Percentiles rank a stretch among this genome's conserved stretches.
Evolutionary conservation across 768 basidiomycete species (phyloP).

Genomic region (Kwoniella pini): DNA sequence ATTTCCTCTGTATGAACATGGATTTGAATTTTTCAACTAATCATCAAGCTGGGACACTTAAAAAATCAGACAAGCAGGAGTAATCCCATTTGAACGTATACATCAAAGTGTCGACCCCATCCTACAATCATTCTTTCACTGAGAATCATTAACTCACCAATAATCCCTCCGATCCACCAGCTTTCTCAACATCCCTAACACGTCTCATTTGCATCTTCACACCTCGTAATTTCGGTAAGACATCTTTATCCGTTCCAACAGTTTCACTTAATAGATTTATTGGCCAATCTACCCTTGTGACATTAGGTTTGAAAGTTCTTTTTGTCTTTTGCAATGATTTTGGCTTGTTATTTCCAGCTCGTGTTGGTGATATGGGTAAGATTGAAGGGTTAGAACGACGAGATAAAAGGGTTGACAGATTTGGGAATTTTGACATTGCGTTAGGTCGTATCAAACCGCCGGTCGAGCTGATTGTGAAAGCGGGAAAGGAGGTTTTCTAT

Average conservation of each 20-base stretch:
- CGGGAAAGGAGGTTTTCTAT: neutral
- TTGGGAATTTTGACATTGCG: constrained; percentile 1
- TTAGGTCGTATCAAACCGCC: neutral
- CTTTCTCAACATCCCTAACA: constrained; percentile 49
- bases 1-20: too few species aligned
- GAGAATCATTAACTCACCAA: constrained; percentile 34
- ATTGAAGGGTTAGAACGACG: constrained; percentile 47
- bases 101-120: too few species aligned
- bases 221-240: constrained; percentile 31
- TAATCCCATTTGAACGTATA: too few species aligned
- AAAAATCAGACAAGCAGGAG: too few species aligned
- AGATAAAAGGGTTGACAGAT: constrained; percentile 12
- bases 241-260: neutral
- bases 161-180: constrained; percentile 52
- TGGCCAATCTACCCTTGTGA: constrained; percentile 40
- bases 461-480: neutral
- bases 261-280: constrained; percentile 15
- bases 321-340: constrained; percentile 54
- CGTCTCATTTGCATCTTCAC: constrained; percentile 50
- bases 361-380: constrained; percentile 40
- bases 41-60: too few species aligned
- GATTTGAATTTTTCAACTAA: too few species aligned
- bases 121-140: neutral
- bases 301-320: constrained; percentile 46
- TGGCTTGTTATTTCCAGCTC: constrained; percentile 51